A percentile compares a stretch with the other conserved stretches of the same genome.
These are phyloP conservation scores for Eimeria praecox DNA, from an alignment of 169 alveolate species.

Conservation along the genomic window DNA sequence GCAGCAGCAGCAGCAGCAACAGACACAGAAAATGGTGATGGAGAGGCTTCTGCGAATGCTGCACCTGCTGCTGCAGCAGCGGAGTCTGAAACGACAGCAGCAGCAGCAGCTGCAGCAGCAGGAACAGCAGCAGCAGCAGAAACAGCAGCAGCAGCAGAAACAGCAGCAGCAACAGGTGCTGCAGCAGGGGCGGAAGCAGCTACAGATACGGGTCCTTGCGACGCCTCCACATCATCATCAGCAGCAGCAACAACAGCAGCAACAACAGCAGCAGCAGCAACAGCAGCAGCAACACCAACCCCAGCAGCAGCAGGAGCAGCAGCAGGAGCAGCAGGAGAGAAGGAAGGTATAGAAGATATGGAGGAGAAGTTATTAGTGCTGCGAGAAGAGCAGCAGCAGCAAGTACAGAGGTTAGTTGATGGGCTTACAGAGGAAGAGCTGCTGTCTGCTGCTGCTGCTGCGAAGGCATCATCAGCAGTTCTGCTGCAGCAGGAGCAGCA, in stretches of 20 bases:
- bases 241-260: neutral
- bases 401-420: conserved; percentile 10
- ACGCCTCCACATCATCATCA: neutral
- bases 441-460: conserved; percentile 26
- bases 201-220: too few species aligned
- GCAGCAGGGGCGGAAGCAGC: neutral
- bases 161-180: neutral
- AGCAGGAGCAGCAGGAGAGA: conserved; percentile 45
- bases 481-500: conserved; percentile 6
- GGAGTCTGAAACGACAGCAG: neutral
- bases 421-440: neutral
- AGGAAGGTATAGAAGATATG: neutral
- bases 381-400: conserved; percentile 58
- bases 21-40: neutral
- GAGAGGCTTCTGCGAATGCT: neutral
- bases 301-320: conserved; percentile 48
- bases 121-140: conserved; percentile 4
- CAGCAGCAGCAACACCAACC: neutral
- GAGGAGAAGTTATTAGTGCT: neutral
- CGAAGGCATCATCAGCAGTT: neutral
- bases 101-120: conserved; percentile 1
- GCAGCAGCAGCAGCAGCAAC: neutral
- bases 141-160: neutral
- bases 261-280: conserved; percentile 5
- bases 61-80: neutral